phyloP scores from a whole-genome alignment of 2,329 filamentous ascomycete species.

The Samsoniella hepiali region DNA sequence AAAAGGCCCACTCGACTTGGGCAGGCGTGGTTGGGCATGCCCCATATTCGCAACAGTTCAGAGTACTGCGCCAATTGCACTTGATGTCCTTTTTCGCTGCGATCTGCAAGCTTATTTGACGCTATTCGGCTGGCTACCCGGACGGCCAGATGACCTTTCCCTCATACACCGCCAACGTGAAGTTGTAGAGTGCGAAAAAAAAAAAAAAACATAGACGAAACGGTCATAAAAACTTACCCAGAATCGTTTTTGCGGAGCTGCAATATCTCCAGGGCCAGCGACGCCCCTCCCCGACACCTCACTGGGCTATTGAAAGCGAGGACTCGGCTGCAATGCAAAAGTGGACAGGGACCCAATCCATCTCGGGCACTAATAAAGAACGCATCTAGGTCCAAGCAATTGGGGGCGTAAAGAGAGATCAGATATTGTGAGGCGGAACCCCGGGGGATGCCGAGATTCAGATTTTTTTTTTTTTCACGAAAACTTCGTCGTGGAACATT shows the following conservation, averaged over 20 bases:
- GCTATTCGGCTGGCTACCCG: background rate
- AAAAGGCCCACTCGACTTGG: background rate
- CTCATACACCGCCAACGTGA: background rate
- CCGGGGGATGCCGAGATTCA: constrained; percentile 1
- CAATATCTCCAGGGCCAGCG: background rate
- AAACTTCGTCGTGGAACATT: background rate
- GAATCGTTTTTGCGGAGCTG: background rate
- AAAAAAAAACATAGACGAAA: background rate
- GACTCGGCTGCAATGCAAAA: background rate
- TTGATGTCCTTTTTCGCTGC: background rate
- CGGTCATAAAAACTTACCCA: too few species aligned
- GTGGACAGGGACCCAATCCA: background rate
- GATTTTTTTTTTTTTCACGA: background rate
- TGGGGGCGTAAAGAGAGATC: constrained; percentile 12
- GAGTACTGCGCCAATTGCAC: background rate
- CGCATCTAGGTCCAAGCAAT: background rate
- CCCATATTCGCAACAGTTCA: background rate
- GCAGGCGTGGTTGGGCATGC: background rate
- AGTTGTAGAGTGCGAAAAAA: background rate
- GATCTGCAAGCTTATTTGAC: constrained; percentile 6
- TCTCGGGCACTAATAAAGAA: constrained; percentile 7
- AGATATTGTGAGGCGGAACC: background rate
- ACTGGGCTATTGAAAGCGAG: background rate
- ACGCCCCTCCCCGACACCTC: background rate
- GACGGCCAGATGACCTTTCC: background rate